Base-by-base conservation (phyloP, 495 filamentous ascomycete species). In the Penicillium coffeae region DNA sequence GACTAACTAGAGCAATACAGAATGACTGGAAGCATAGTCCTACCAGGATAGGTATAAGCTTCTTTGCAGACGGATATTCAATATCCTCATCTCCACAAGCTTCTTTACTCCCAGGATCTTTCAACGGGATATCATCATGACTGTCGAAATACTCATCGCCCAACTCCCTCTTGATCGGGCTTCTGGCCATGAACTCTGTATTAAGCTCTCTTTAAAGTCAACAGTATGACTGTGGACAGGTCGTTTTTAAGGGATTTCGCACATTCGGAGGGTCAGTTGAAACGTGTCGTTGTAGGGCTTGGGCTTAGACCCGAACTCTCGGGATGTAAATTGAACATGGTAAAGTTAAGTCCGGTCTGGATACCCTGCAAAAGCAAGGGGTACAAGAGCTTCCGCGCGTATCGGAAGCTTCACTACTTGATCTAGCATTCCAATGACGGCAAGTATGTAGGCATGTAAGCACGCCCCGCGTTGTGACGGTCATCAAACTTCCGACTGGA, bases 11-110 rank as follows among this genome's bases (percentile, higher is more conserved):
- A 1, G 84, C 83, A 61, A 85, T 77, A 39, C 82, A 78, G 52
- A 87, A 84, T 8, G 86, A 76, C 8, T 79, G 79, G 18, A 87
- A 67, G 51, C 75, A 79, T 21, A 87, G 57, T 27, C 81, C 83
- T 43, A 79, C 62, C 0, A 79, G 72, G 38, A 87, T 83, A 18
- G 83, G 63, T 21, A 60, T 58, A 3, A 87, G 68, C 39, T 74
- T 82, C 49, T 68, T 64, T 14, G 57, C 60, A 2, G 57, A 62
- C 1, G 80, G 82, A 53, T 83, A 84, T 15, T 74, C 64, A 3
- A 51, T 36, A 30, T 63, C 63, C 30, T 76, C 72, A 14, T 72
- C 68, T 14, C 55, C 51, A 16, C 38, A 35, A 10, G 43, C 18
- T 4, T 36, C 42, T 8, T 52, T 40, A 10, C 33, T 27, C 32